Conservation (phyloP, 306 rosid genomes). For the Oxytropis ochrocephala region DNA sequence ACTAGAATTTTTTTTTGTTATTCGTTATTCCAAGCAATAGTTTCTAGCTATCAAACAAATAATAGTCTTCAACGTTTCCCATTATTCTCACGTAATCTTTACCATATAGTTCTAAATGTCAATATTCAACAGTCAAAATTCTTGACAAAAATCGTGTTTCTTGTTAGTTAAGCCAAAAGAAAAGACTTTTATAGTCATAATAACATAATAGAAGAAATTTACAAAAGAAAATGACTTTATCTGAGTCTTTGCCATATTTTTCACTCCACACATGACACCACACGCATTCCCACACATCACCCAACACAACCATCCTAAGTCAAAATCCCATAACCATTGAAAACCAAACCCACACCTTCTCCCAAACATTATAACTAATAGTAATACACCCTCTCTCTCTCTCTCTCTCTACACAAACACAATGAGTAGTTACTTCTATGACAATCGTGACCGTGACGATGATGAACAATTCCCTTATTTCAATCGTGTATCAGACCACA, state of each 20-base stretch:
- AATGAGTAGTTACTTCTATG: constrained; percentile 10
- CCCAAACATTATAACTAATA: background rate
- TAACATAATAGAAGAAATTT: background rate
- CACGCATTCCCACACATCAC: background rate
- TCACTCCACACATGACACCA: background rate
- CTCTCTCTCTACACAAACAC: background rate
- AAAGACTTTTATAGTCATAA: background rate
- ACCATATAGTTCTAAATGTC: background rate
- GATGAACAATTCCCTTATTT: background rate
- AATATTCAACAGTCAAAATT: constrained; percentile 21
- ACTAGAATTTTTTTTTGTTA: too few species aligned
- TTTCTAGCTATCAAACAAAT: background rate
- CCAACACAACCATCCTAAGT: background rate
- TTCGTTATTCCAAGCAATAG: background rate
- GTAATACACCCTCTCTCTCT: background rate
- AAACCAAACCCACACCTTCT: background rate
- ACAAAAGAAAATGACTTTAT: background rate
- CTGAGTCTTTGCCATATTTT: background rate
- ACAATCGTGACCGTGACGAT: background rate
- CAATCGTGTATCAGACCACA: background rate
- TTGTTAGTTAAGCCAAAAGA: background rate
- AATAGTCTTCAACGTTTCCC: background rate
- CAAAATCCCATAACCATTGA: background rate
- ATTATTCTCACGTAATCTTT: background rate
- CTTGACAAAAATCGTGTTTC: constrained; percentile 2